Evolutionary conservation across 169 alveolate genomes (phyloP).

Genomic region (Plasmodium inui): DNA sequence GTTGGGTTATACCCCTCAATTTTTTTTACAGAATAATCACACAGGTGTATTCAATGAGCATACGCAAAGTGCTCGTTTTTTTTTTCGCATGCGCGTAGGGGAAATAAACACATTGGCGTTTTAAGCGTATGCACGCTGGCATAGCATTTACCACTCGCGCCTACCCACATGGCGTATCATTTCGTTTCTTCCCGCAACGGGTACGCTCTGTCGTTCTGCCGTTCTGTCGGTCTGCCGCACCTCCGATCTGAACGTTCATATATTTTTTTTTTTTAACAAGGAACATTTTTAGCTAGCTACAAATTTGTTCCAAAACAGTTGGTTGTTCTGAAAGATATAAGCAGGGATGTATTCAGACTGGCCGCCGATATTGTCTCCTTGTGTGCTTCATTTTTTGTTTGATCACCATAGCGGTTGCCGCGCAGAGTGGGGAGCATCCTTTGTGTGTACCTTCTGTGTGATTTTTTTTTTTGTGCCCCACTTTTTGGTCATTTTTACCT

Average conservation of each 20-base stretch:
- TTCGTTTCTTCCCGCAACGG: not conserved
- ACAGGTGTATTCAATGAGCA: not conserved
- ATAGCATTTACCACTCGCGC: not conserved
- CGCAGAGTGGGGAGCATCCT: not conserved
- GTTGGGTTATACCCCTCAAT: not conserved
- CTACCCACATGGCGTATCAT: not conserved
- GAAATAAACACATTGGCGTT: not conserved
- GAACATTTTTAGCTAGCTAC: not conserved
- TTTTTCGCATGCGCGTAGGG: not conserved
- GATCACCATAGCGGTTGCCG: not conserved
- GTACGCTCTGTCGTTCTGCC: not conserved
- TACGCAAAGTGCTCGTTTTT: not conserved
- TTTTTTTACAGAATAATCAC: not conserved
- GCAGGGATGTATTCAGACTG: not conserved
- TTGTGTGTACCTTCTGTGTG: not conserved
- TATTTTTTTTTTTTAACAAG: constrained; percentile 4
- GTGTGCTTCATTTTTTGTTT: not conserved
- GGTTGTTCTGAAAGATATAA: not conserved
- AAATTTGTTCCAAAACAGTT: not conserved
- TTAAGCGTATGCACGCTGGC: not conserved
- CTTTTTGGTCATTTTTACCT: not conserved
- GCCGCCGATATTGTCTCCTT: not conserved
- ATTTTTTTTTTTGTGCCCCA: not conserved
- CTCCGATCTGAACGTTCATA: constrained; percentile 33
- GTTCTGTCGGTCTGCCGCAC: not conserved